Evolutionary conservation across 164 flowering plant species (phyloP).

Genomic region (Piper betle): DNA sequence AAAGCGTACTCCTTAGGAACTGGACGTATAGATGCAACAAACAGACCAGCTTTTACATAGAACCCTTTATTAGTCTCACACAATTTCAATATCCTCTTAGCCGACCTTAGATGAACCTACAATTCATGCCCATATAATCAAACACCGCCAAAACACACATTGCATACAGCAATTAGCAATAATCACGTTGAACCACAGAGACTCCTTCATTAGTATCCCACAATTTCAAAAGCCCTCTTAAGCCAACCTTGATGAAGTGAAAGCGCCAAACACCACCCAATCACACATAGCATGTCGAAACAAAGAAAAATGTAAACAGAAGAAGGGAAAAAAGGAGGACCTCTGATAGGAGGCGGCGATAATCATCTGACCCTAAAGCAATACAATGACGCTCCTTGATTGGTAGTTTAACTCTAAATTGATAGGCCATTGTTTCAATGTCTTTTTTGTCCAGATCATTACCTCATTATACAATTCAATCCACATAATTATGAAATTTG

Average conservation of each 20-base stretch:
- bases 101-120: conserved; percentile 82
- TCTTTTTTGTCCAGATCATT: too few relatives aligned
- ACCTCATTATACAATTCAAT: too few relatives aligned
- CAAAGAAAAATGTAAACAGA: neutral
- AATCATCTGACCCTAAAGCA: conserved; percentile 37
- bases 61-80: conserved; percentile 87
- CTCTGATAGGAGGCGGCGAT: conserved; percentile 35
- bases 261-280: neutral
- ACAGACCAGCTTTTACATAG: conserved; percentile 93
- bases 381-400: too few relatives aligned
- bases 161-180: neutral
- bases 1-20: conserved; percentile 72
- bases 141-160: neutral
- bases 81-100: conserved; percentile 53
- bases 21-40: conserved; percentile 60
- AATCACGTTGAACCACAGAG: neutral
- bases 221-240: neutral
- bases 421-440: too few relatives aligned
- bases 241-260: too few relatives aligned
- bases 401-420: too few relatives aligned
- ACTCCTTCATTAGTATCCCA: neutral
- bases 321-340: conserved; percentile 9
- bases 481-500: too few relatives aligned
- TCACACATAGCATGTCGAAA: neutral
- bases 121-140: neutral